phyloP scores from a whole-genome alignment of 768 basidiomycete species.

The Termitomyces titanicus region DNA sequence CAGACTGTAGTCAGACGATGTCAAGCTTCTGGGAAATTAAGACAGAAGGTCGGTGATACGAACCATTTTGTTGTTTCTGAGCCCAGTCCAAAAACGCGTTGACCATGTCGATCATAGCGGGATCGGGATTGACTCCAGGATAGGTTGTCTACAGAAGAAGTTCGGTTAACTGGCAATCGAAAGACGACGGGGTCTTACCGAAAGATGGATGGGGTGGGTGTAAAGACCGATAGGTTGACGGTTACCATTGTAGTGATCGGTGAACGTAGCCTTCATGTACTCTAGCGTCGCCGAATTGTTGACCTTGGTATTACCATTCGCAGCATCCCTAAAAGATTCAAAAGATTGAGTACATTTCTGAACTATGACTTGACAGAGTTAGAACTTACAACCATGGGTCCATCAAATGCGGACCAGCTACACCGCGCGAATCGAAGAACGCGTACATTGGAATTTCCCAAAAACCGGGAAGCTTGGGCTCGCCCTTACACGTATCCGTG shows the following conservation, averaged over 20 bases:
- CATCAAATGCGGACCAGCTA: conserved; percentile 65
- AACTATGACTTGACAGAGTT: background rate
- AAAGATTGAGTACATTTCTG: background rate
- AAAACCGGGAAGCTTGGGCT: conserved; percentile 70
- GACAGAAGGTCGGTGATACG: conserved; percentile 10
- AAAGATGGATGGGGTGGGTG: conserved; percentile 77
- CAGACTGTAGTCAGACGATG: conserved; percentile 42
- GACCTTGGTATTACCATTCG: conserved; percentile 45
- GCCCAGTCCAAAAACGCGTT: conserved; percentile 82
- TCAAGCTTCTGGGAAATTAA: background rate
- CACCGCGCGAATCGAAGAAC: conserved; percentile 59
- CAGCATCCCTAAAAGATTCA: conserved; percentile 36
- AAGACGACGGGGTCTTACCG: conserved; percentile 32
- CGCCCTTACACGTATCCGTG: conserved; percentile 55
- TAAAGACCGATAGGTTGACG: conserved; percentile 80
- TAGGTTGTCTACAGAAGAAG: conserved; percentile 39
- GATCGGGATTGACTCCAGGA: conserved; percentile 47
- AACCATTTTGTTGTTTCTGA: conserved; percentile 63
- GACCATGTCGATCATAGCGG: conserved; percentile 66
- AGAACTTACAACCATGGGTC: conserved; percentile 73
- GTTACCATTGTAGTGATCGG: conserved; percentile 67
- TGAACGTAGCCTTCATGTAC: conserved; percentile 76
- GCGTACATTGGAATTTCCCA: conserved; percentile 89
- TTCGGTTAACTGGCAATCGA: background rate
- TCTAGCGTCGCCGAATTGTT: conserved; percentile 63